phyloP scores from a whole-genome alignment of 345 rosid species.

The Iberis pinnata region DNA sequence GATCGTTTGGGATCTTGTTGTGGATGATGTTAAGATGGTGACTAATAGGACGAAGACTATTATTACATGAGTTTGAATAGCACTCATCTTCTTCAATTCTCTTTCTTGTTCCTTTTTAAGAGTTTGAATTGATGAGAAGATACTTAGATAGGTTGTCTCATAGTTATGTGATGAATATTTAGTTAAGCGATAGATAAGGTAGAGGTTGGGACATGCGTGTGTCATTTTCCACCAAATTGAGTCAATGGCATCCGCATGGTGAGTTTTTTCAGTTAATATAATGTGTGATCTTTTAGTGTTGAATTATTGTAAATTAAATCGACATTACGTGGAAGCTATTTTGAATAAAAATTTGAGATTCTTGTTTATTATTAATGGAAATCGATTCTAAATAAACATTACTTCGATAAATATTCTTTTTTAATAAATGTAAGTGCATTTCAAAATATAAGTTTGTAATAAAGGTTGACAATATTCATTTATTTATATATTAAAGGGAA shows the following conservation, averaged over 20 bases:
- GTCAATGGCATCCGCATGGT: constrained; percentile 25
- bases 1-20: constrained; percentile 12
- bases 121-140: constrained; percentile 7
- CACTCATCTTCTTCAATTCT: neutral
- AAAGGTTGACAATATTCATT: no score
- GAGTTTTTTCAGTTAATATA: constrained; percentile 23
- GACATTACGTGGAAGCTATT: no score
- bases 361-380: no score
- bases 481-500: no score
- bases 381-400: no score
- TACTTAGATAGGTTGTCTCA: constrained; percentile 8
- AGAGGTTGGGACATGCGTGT: constrained; percentile 26
- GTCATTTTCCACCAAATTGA: constrained; percentile 28
- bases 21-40: constrained; percentile 9
- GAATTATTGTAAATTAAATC: no score
- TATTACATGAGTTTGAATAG: constrained; percentile 4
- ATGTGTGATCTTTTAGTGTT: neutral
- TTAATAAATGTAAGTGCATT: no score
- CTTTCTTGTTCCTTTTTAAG: no score
- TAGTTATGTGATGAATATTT: constrained; percentile 7
- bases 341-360: no score
- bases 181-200: constrained; percentile 19
- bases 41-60: constrained; percentile 13
- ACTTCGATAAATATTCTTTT: no score
- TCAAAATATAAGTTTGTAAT: no score